Percentiles rank a stretch among this genome's conserved stretches.
These are phyloP conservation scores for Pestalotiopsis sp. DNA, from an alignment of 2,329 filamentous ascomycete species.

Conservation along the genomic window DNA sequence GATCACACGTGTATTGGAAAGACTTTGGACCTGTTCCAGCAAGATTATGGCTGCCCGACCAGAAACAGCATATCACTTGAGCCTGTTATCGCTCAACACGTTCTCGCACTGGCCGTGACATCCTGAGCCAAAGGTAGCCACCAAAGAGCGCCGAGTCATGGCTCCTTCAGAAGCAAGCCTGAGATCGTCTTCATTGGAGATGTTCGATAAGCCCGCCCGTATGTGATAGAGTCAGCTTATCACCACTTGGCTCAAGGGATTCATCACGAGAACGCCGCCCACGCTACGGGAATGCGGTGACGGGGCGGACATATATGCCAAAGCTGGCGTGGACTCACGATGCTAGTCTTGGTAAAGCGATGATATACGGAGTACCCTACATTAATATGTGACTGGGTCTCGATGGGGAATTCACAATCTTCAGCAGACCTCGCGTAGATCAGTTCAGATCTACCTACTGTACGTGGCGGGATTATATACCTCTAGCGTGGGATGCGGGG, in stretches of 20 bases:
- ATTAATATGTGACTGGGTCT: background rate
- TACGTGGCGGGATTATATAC: background rate
- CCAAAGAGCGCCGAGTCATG: too few species aligned
- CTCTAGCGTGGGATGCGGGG: background rate
- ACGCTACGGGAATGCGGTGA: background rate
- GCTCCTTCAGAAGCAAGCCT: too few species aligned
- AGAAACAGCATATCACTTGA: background rate
- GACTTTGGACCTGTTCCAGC: background rate
- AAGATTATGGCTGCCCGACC: background rate
- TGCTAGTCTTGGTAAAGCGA: background rate
- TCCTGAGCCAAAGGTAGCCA: too few species aligned
- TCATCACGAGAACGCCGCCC: background rate
- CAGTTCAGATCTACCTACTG: background rate
- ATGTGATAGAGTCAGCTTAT: background rate
- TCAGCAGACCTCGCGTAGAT: background rate
- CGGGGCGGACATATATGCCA: background rate
- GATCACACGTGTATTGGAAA: background rate
- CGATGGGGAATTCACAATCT: background rate
- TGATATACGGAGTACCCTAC: background rate
- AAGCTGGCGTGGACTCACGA: background rate
- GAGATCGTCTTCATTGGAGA: background rate
- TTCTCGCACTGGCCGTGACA: background rate
- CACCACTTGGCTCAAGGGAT: background rate
- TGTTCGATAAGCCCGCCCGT: background rate
- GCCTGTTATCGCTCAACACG: background rate